A percentile compares a stretch with the other conserved stretches of the same genome.
Evolutionary conservation across 768 basidiomycete species (phyloP).

Genomic region (Xerocomus spinulosus): DNA sequence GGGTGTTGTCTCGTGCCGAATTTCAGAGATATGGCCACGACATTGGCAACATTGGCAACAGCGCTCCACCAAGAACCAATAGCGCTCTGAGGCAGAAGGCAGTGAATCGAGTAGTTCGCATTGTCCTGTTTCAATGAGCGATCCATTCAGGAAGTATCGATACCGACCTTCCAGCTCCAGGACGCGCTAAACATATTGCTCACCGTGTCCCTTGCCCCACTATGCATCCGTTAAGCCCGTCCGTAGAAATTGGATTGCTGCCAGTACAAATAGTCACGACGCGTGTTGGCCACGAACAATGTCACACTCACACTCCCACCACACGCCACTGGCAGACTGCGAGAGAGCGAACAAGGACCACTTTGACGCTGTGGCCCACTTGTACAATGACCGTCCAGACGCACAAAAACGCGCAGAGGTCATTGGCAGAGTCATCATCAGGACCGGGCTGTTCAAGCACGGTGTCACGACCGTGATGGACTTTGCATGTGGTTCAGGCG

Average conservation of each 20-base stretch:
- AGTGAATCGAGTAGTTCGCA: neutral
- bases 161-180: too few relatives aligned
- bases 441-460: constrained; percentile 47
- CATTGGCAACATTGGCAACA: neutral
- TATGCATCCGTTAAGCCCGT: too few relatives aligned
- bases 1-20: too few relatives aligned
- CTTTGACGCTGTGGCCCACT: constrained; percentile 24
- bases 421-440: constrained; percentile 27
- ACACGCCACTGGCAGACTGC: constrained; percentile 3
- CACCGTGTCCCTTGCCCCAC: too few relatives aligned
- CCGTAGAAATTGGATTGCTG: too few relatives aligned
- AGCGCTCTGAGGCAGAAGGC: neutral
- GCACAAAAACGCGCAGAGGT: constrained; percentile 19
- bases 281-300: too few relatives aligned
- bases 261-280: neutral
- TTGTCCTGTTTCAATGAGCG: constrained; percentile 8
- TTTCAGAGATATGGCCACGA: too few relatives aligned
- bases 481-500: constrained; percentile 69
- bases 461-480: constrained; percentile 60
- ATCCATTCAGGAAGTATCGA: too few relatives aligned
- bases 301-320: neutral
- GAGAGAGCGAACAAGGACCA: constrained; percentile 23
- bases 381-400: constrained; percentile 23
- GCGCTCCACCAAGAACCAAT: neutral
- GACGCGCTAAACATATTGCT: too few relatives aligned